Base-by-base conservation (phyloP, 768 basidiomycete species). In the Cystofilobasidium capitatum region DNA sequence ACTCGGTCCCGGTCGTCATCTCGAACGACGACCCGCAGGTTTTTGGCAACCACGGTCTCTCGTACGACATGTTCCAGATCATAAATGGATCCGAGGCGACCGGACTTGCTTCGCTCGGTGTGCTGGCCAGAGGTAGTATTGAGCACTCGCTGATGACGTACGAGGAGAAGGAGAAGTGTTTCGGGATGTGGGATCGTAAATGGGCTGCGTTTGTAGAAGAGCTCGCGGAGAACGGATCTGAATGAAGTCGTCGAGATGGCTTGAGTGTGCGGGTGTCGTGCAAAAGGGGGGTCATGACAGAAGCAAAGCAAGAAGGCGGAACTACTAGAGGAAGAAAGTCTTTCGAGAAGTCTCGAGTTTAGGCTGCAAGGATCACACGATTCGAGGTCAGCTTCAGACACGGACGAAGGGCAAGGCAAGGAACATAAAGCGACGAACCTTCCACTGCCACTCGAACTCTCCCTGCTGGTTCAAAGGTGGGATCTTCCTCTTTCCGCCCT, bases 371-470 rank as follows among this genome's bases (percentile, higher is more conserved):
- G 65, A 60, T 58, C 61, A 66, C 54, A 65, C 29, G 62, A 65
- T 29, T 42, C 54, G 74, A 63, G 69, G 24, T 33, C 55, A 17
- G 8, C n/a, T 3, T 10, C 62, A 54, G 35, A 44, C 44, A 54
- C 55, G n/a, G 45, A 59, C n/a, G 55, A 31, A 51, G 62, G 54
- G 64, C 45, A 59, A 12, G 29, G 40, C n/a, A 49, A 7, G 47
- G 49, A 57, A 9, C 26, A 16, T 6, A 49, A 29, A 31, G 40
- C 3, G 4, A 79, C 83, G 39, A 63, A 89, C 91, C 84, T 92
- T 92, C 90, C 91, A 93, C 69, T 82, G 81, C 91, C 91, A 96
- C 59, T 90, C 79, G 71, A 83, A 86, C 75, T 91, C 87, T 71
- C 90, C 89, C 69, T 85, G 82, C 71, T 83, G 85, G 87, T 33